A percentile compares a stretch with the other conserved stretches of the same genome.
phyloP scores from a whole-genome alignment of 768 basidiomycete species.

The Mycena maculata region DNA sequence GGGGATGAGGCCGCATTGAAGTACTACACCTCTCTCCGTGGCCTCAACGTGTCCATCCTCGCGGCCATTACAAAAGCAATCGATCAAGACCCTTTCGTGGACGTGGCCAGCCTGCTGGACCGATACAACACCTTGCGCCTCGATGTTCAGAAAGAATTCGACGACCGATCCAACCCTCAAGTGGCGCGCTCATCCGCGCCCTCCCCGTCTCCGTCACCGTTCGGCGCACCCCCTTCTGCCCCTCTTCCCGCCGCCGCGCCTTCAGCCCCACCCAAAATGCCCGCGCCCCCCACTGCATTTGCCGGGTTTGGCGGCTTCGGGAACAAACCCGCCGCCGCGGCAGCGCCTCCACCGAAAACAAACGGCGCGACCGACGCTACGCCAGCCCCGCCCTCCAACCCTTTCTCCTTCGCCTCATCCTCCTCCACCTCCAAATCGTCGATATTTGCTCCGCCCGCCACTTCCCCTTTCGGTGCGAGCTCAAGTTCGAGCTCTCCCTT shows the following conservation, averaged over 20 bases:
- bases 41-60: slow-evolving; percentile 76
- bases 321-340: slow-evolving; percentile 7
- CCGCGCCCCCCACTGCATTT: slow-evolving; percentile 23
- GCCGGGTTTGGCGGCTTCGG: slow-evolving; percentile 15
- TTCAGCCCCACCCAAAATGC: slow-evolving; percentile 23
- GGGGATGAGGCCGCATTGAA: slow-evolving; percentile 50
- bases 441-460: slow-evolving; percentile 19
- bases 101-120: slow-evolving; percentile 66
- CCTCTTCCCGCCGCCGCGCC: neutral
- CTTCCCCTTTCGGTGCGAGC: slow-evolving; percentile 25
- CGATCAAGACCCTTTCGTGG: slow-evolving; percentile 77
- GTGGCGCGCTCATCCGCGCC: slow-evolving; percentile 24
- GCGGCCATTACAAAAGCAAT: slow-evolving; percentile 68
- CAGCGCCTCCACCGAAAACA: slow-evolving; percentile 26
- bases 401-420: slow-evolving; percentile 20
- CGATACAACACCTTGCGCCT: slow-evolving; percentile 69
- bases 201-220: slow-evolving; percentile 34
- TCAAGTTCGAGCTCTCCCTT: slow-evolving; percentile 23
- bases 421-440: slow-evolving; percentile 29
- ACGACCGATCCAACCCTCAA: slow-evolving; percentile 45
- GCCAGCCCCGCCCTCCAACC: slow-evolving; percentile 11
- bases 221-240: slow-evolving; percentile 14
- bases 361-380: slow-evolving; percentile 17
- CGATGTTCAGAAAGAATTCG: slow-evolving; percentile 67
- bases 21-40: slow-evolving; percentile 79